Evolutionary conservation across 805 yeast genomes (phyloP).

Genomic region (Cyberlindnera mississippiensis): DNA sequence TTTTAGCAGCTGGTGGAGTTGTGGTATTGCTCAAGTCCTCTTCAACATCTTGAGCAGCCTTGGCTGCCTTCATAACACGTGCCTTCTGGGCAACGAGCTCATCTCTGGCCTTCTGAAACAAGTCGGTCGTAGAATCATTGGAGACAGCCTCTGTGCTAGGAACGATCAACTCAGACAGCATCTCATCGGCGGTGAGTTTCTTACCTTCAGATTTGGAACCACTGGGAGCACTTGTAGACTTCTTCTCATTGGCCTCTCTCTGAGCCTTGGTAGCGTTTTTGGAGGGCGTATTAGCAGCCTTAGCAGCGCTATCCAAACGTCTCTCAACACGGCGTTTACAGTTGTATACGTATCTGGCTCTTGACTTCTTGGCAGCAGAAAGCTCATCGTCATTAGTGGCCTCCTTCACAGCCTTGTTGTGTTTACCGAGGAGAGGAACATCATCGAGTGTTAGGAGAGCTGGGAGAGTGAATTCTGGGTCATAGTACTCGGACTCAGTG

Average conservation of each 20-base stretch:
- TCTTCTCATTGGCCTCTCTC: conserved; percentile 1
- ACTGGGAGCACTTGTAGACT: neutral
- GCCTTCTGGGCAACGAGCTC: conserved; percentile 12
- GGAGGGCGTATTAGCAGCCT: conserved; percentile 9
- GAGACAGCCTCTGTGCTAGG: conserved; percentile 8
- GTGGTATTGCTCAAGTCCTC: conserved; percentile 4
- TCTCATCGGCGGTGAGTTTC: neutral
- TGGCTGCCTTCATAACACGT: neutral
- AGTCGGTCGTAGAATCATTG: conserved; percentile 7
- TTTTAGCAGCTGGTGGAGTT: neutral
- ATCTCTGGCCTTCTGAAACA: conserved; percentile 15
- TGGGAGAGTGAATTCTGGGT: conserved; percentile 3
- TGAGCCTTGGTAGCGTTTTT: conserved; percentile 6
- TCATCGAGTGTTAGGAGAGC: conserved; percentile 7
- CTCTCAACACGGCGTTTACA: conserved; percentile 11
- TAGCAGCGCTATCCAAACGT: conserved; percentile 5
- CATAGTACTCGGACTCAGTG: neutral
- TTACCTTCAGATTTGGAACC: neutral
- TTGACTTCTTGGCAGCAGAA: conserved; percentile 6
- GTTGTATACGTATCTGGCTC: conserved; percentile 9
- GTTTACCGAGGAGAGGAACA: conserved; percentile 4
- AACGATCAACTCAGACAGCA: conserved; percentile 3
- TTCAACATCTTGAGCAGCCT: conserved; percentile 2
- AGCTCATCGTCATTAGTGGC: neutral
- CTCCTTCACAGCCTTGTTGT: conserved; percentile 2